Base-by-base conservation (phyloP, 108 stramenopile genomes). In the Bacterosira constricta region DNA sequence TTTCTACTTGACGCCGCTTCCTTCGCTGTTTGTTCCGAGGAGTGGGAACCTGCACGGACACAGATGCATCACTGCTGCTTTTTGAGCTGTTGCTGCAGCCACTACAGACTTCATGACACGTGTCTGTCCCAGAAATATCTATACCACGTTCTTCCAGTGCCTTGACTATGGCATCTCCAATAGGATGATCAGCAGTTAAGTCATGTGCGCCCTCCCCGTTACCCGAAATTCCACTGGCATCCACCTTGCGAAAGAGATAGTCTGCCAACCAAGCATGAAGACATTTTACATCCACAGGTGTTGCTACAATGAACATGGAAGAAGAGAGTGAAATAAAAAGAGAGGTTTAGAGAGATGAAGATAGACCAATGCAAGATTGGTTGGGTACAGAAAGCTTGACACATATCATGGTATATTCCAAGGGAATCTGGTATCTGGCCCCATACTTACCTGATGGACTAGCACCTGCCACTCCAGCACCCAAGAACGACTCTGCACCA, bases 241-340 rank as follows among this genome's bases (percentile, higher is more conserved):
- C 59, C 18, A 31, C 21, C 1, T 15, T 51, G 0, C 79, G 66
- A 71, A 81, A 81, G 1, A 81, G 59, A 41, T 63, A 75, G 52
- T 81, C 80, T 15, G 67, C 80, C 50, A 76, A 35, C 80, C 80
- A 81, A 1, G 80, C 80, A 71, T 81, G 80, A 4, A 81, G 41
- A 31, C 80, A 81, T 36, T 81, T 81, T 6, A 81, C 63, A 71
- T 81, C n/a, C n/a, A n/a, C 80, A 34, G 41, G 27, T 36, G 57
- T 65, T 11, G 44, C 51, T 45, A 63, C n/a, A n/a, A n/a, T n/a
- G n/a, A n/a, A n/a, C n/a, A n/a, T n/a, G n/a, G n/a, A n/a, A n/a
- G n/a, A n/a, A n/a, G 15, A 18, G 13, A 17, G 20, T 60, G 20
- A 2, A 39, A 23, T 36, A n/a, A 27, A 46, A 29, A 29, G 5